Conservation (phyloP, 2,329 filamentous ascomycete genomes). For the Phaeosphaeriaceae sp. region DNA sequence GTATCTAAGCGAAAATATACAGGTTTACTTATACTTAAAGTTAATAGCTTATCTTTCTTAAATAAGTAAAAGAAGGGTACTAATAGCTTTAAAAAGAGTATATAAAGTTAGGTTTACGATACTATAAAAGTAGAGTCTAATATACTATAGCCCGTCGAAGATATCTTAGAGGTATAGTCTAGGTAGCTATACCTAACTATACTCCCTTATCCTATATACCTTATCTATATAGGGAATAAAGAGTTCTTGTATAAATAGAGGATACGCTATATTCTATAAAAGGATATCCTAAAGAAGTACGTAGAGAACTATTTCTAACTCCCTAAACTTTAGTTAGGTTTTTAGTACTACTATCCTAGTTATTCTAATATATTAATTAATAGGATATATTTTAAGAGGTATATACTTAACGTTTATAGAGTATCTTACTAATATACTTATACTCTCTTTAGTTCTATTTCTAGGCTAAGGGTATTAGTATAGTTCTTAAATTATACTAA, state of each 20-base stretch:
- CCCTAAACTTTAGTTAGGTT: slow-evolving; percentile 15
- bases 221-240: slow-evolving; percentile 23
- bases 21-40: no score
- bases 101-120: background rate
- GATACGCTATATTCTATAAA: slow-evolving; percentile 13
- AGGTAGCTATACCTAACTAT: slow-evolving; percentile 8
- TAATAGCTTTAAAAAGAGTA: background rate
- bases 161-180: slow-evolving; percentile 1
- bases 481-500: no score
- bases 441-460: no score
- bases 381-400: slow-evolving; percentile 23
- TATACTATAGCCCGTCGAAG: background rate
- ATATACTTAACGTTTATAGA: slow-evolving; percentile 17
- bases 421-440: slow-evolving; percentile 13
- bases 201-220: slow-evolving; percentile 13
- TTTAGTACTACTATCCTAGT: slow-evolving; percentile 16
- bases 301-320: slow-evolving; percentile 15
- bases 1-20: no score
- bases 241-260: slow-evolving; percentile 13
- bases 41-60: no score
- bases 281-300: slow-evolving; percentile 22
- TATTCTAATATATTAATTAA: slow-evolving; percentile 11
- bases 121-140: slow-evolving; percentile 9
- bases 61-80: slow-evolving; percentile 9
- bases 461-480: no score